Conservation (phyloP, 2,329 filamentous ascomycete genomes). For the Phaeosphaeriaceae sp. region DNA sequence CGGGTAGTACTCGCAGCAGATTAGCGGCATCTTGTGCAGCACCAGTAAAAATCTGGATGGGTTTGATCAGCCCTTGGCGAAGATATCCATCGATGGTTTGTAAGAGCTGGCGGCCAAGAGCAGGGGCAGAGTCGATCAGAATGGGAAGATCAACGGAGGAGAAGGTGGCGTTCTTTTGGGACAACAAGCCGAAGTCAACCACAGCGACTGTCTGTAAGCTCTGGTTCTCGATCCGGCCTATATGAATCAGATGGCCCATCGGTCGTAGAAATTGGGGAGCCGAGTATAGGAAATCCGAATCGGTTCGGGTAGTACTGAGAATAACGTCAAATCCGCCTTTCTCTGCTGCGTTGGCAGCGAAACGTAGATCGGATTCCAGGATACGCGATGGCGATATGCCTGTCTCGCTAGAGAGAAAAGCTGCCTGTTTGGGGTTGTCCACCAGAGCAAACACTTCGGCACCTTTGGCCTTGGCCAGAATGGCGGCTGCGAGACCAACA, state of each 20-base stretch:
- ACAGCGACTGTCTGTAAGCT: neutral
- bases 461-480: constrained; percentile 12
- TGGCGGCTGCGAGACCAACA: constrained; percentile 25
- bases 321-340: constrained; percentile 36
- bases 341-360: constrained; percentile 17
- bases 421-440: too few relatives aligned
- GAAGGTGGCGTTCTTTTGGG: constrained; percentile 8
- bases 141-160: constrained; percentile 14
- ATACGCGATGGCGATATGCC: constrained; percentile 6
- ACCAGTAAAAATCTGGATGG: neutral
- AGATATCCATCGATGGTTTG: neutral
- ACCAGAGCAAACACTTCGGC: constrained; percentile 10
- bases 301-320: constrained; percentile 24
- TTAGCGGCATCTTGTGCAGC: neutral
- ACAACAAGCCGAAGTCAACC: neutral
- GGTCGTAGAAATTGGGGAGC: constrained; percentile 28
- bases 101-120: constrained; percentile 12
- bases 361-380: neutral
- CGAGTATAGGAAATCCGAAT: constrained; percentile 15
- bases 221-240: constrained; percentile 12
- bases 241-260: constrained; percentile 34
- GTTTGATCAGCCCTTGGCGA: neutral
- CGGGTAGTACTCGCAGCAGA: neutral
- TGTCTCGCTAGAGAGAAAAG: constrained; percentile 24
- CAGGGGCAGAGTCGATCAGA: constrained; percentile 1